Evolutionary conservation across 345 rosid genomes (phyloP).

Genomic region (Brassica napus): Da-Ae NC_063452.1:62461501-62462000

Average conservation of each 20-base stretch:
- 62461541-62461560: slow-evolving; percentile 69
- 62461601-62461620: slow-evolving; percentile 5
- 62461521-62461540: slow-evolving; percentile 53
- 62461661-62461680: neutral
- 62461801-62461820: slow-evolving; percentile 64
- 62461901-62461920: slow-evolving; percentile 84
- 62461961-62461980: slow-evolving; percentile 43
- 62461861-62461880: slow-evolving; percentile 8
- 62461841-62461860: neutral
- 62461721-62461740: slow-evolving; percentile 76
- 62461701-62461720: slow-evolving; percentile 82
- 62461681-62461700: slow-evolving; percentile 76
- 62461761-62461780: slow-evolving; percentile 78
- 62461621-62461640: too few species aligned
- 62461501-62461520: slow-evolving; percentile 73
- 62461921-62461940: slow-evolving; percentile 84
- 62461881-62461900: slow-evolving; percentile 75
- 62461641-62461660: too few species aligned
- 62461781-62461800: slow-evolving; percentile 91
- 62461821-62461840: neutral
- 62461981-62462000: neutral
- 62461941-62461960: slow-evolving; percentile 89
- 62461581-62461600: slow-evolving; percentile 63
- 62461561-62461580: slow-evolving; percentile 72
- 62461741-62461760: slow-evolving; percentile 85